These are phyloP conservation scores for Pseudopyricularia javanii DNA, from an alignment of 2,329 filamentous ascomycete genomes.

Conservation along the genomic window DNA sequence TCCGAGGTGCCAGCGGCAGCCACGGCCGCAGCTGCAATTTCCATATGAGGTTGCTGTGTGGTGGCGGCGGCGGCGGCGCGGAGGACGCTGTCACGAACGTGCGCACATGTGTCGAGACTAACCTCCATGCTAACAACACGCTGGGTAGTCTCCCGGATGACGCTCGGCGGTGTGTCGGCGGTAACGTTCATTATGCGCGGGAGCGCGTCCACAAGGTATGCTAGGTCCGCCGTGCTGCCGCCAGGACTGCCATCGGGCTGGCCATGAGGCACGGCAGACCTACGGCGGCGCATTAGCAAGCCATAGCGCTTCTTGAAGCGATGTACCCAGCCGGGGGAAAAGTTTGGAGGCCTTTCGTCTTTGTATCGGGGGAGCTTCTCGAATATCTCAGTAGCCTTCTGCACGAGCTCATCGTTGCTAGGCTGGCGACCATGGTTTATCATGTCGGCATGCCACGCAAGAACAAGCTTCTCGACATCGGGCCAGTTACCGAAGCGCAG, in stretches of 20 bases:
- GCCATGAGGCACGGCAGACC: slow-evolving; percentile 36
- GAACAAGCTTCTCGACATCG: slow-evolving; percentile 46
- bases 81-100: slow-evolving; percentile 46
- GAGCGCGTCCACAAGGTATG: slow-evolving; percentile 47
- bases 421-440: slow-evolving; percentile 41
- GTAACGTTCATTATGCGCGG: slow-evolving; percentile 46
- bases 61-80: slow-evolving; percentile 18
- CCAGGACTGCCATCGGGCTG: slow-evolving; percentile 32
- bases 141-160: slow-evolving; percentile 44
- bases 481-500: slow-evolving; percentile 53
- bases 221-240: slow-evolving; percentile 34
- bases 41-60: slow-evolving; percentile 3
- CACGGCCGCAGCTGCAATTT: neutral
- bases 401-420: slow-evolving; percentile 49
- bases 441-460: slow-evolving; percentile 42
- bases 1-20: neutral
- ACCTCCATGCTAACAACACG: slow-evolving; percentile 43
- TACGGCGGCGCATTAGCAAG: slow-evolving; percentile 35
- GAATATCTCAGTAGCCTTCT: slow-evolving; percentile 50
- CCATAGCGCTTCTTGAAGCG: slow-evolving; percentile 53
- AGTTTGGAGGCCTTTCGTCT: slow-evolving; percentile 46
- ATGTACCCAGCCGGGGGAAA: slow-evolving; percentile 52
- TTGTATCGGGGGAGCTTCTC: slow-evolving; percentile 45
- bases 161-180: slow-evolving; percentile 44
- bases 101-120: slow-evolving; percentile 38